A percentile compares a stretch with the other conserved stretches of the same genome.
These are phyloP conservation scores for Suillus subalutaceus DNA, from an alignment of 768 basidiomycete species.

Conservation along the genomic window DNA sequence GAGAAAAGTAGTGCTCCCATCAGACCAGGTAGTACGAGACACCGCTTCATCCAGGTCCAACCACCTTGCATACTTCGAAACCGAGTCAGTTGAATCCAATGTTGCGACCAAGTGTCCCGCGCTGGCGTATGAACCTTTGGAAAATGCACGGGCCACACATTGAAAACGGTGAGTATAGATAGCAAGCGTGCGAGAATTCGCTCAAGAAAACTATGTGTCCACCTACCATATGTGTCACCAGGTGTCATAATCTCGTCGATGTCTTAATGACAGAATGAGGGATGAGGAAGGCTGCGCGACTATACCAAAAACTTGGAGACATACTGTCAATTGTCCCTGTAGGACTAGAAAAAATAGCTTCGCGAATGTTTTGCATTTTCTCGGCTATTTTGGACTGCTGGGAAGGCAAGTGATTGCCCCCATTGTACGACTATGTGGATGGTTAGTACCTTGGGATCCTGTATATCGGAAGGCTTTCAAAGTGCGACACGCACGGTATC, in stretches of 20 bases:
- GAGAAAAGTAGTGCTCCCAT: constrained; percentile 46
- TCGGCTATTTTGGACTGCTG: constrained; percentile 47
- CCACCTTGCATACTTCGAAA: constrained; percentile 59
- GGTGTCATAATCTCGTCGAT: constrained; percentile 55
- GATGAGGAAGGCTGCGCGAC: neutral
- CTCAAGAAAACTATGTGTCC: neutral
- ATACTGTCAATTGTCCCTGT: constrained; percentile 63
- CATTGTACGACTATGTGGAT: constrained; percentile 58
- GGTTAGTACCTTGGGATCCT: neutral
- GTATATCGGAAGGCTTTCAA: neutral
- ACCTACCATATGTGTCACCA: constrained; percentile 63
- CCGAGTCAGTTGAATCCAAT: constrained; percentile 39
- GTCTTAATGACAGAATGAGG: constrained; percentile 38
- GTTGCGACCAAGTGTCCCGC: constrained; percentile 63
- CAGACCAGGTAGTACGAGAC: constrained; percentile 62
- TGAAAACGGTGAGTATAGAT: constrained; percentile 8
- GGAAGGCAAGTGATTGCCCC: constrained; percentile 61
- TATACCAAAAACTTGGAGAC: constrained; percentile 8
- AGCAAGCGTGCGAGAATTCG: neutral
- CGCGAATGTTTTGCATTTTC: constrained; percentile 55
- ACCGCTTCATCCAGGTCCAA: constrained; percentile 69
- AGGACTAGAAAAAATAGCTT: constrained; percentile 58
- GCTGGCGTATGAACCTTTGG: constrained; percentile 65
- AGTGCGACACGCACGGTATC: constrained; percentile 49
- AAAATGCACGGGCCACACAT: constrained; percentile 6